These are phyloP conservation scores for Tulasnella sp. DNA, from an alignment of 768 basidiomycete genomes.

Conservation along the genomic window DNA sequence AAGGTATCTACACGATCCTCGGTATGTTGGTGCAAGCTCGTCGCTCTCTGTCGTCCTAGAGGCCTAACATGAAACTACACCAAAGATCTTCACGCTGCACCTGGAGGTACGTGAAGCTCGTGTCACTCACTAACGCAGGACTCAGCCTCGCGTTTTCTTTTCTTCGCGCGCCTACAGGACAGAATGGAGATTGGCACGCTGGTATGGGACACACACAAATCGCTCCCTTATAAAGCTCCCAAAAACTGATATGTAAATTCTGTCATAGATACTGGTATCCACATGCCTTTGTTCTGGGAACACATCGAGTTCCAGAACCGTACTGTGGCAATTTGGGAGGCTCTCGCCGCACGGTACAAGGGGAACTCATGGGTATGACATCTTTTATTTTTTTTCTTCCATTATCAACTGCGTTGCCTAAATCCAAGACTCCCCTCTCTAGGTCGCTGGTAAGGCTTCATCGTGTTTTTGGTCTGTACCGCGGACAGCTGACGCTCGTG, in stretches of 20 bases:
- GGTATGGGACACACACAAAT: constrained; percentile 24
- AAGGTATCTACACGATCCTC: constrained; percentile 65
- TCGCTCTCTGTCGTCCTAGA: no score
- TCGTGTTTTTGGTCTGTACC: not conserved
- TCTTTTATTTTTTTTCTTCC: no score
- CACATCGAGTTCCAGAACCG: constrained; percentile 83
- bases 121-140: no score
- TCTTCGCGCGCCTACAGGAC: no score
- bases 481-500: not conserved
- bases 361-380: constrained; percentile 36
- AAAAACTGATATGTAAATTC: not conserved
- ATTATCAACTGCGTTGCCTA: no score
- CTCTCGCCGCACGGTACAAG: constrained; percentile 65
- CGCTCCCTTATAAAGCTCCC: not conserved
- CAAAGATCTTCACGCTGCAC: constrained; percentile 53
- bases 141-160: no score
- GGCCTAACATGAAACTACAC: no score
- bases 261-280: constrained; percentile 2
- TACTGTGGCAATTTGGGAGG: constrained; percentile 61
- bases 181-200: constrained; percentile 59
- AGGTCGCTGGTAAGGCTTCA: constrained; percentile 46
- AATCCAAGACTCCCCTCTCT: not conserved
- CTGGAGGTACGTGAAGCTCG: constrained; percentile 24
- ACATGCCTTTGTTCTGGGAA: constrained; percentile 47
- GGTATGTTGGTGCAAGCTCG: not conserved